A percentile compares a stretch with the other conserved stretches of the same genome.
phyloP scores from a whole-genome alignment of 2,329 filamentous ascomycete species.

The Conoideocrella luteorostrata region DNA sequence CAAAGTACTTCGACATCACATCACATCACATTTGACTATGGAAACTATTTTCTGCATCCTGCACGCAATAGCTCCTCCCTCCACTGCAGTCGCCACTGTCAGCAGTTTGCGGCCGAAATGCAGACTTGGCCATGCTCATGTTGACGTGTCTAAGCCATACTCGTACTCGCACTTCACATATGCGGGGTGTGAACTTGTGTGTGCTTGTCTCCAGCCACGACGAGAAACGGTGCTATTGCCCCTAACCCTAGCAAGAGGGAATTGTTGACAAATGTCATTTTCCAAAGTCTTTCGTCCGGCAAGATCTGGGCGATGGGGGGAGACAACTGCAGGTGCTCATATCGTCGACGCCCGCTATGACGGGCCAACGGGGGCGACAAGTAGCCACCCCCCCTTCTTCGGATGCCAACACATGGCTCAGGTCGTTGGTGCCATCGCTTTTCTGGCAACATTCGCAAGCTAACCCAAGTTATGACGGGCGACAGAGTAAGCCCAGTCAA shows the following conservation, averaged over 20 bases:
- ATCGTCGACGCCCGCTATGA: background rate
- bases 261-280: background rate
- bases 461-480: too few species aligned
- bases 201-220: constrained; percentile 1
- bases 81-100: constrained; percentile 4
- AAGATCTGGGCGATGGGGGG: background rate
- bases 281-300: background rate
- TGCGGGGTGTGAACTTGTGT: too few species aligned
- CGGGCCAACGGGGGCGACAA: background rate
- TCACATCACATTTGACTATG: constrained; percentile 3
- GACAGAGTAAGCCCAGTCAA: background rate
- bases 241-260: background rate
- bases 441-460: too few species aligned
- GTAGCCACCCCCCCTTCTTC: background rate
- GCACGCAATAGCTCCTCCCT: constrained; percentile 2
- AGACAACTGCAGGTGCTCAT: background rate
- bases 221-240: background rate
- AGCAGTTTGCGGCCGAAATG: background rate
- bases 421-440: too few species aligned
- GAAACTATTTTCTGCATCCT: constrained; percentile 3
- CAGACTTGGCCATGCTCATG: constrained; percentile 1
- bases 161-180: constrained; percentile 1
- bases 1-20: background rate
- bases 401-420: background rate
- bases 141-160: constrained; percentile 9